phyloP scores from a whole-genome alignment of 805 yeast genomes.

The Metschnikowia reukaufii region DNA sequence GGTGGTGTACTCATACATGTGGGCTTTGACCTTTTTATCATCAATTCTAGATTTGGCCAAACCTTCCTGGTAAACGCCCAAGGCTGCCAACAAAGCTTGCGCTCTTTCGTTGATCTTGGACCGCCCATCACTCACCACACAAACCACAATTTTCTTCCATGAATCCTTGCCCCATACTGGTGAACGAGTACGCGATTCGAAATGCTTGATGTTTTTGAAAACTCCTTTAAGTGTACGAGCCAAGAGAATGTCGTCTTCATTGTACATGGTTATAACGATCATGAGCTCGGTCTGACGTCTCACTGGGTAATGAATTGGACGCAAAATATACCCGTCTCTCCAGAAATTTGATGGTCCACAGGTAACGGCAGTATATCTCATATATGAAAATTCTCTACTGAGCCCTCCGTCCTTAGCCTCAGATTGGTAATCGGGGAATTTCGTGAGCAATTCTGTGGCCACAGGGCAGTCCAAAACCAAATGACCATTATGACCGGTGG shows the following conservation, averaged over 20 bases:
- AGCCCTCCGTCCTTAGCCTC: slow-evolving; percentile 40
- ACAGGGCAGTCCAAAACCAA: slow-evolving; percentile 88
- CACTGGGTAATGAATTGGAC: slow-evolving; percentile 54
- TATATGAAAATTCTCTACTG: slow-evolving; percentile 56
- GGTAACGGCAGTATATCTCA: slow-evolving; percentile 65
- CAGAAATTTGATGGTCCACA: slow-evolving; percentile 68
- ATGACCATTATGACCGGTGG: slow-evolving; percentile 56
- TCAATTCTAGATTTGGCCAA: slow-evolving; percentile 60
- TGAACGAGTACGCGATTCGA: slow-evolving; percentile 46
- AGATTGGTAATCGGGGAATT: slow-evolving; percentile 40
- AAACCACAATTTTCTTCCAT: slow-evolving; percentile 64
- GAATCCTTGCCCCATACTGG: slow-evolving; percentile 50
- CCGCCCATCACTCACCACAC: slow-evolving; percentile 64
- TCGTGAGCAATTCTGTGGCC: slow-evolving; percentile 58
- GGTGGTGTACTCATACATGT: slow-evolving; percentile 66
- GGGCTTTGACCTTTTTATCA: slow-evolving; percentile 61
- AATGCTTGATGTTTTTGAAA: slow-evolving; percentile 61
- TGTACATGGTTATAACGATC: slow-evolving; percentile 64
- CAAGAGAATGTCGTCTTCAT: slow-evolving; percentile 61
- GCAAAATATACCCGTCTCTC: slow-evolving; percentile 53
- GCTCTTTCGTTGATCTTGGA: slow-evolving; percentile 64
- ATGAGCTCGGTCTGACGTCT: slow-evolving; percentile 59
- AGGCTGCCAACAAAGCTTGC: slow-evolving; percentile 61
- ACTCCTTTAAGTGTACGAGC: slow-evolving; percentile 65
- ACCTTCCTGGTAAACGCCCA: slow-evolving; percentile 68